These are phyloP conservation scores for Pseudocercospora ulei DNA, from an alignment of 2,329 filamentous ascomycete genomes.

Conservation along the genomic window DNA sequence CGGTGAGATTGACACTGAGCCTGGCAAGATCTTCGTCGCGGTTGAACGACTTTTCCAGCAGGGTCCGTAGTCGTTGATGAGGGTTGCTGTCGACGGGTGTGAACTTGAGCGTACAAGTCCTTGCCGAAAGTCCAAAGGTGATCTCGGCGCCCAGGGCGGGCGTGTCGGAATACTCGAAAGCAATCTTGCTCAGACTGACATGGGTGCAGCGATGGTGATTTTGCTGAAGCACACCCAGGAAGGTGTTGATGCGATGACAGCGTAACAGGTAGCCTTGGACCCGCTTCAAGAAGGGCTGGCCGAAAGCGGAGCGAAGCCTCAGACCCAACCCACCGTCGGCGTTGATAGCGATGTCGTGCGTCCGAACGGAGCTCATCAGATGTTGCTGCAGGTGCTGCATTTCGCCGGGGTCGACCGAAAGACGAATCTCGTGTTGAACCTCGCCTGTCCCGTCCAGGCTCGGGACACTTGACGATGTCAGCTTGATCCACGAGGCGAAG, in stretches of 20 bases:
- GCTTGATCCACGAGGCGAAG: constrained; percentile 12
- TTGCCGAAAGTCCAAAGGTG: not conserved
- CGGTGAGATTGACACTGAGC: constrained; percentile 6
- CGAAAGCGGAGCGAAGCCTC: constrained; percentile 50
- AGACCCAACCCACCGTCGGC: constrained; percentile 55
- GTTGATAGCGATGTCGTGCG: constrained; percentile 55
- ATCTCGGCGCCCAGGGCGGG: not conserved
- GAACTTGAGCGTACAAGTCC: constrained; percentile 44
- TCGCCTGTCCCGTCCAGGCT: constrained; percentile 4
- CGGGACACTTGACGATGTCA: constrained; percentile 12
- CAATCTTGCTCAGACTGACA: constrained; percentile 53
- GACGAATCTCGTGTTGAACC: constrained; percentile 37
- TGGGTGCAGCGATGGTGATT: constrained; percentile 50
- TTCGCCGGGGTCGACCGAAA: constrained; percentile 33
- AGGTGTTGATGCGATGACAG: constrained; percentile 61
- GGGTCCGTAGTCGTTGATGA: constrained; percentile 25
- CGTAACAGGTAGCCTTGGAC: constrained; percentile 54
- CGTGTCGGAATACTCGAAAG: constrained; percentile 52
- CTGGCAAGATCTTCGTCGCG: constrained; percentile 21
- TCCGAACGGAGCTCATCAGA: constrained; percentile 34
- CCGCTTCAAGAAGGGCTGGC: constrained; percentile 50
- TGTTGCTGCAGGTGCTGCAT: constrained; percentile 35
- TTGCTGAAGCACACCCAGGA: constrained; percentile 55
- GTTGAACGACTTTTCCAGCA: constrained; percentile 39
- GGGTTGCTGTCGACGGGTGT: constrained; percentile 38